Evolutionary conservation across 2,329 filamentous ascomycete genomes (phyloP).

Genomic region (Curvularia sp.): DNA sequence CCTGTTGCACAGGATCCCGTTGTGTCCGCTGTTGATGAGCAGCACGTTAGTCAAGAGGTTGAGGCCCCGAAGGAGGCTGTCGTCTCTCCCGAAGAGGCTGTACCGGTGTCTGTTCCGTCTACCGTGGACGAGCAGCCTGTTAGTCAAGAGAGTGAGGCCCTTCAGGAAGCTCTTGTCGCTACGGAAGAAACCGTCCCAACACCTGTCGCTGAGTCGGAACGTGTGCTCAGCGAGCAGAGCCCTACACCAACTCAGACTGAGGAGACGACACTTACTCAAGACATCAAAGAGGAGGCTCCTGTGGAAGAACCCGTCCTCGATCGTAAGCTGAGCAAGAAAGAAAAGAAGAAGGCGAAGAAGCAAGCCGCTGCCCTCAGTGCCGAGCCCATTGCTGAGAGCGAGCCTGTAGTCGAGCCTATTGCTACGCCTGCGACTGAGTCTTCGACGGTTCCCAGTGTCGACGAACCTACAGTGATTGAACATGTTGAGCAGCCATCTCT

Average conservation of each 20-base stretch:
- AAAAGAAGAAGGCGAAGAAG: conserved; percentile 42
- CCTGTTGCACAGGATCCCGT: too few relatives aligned
- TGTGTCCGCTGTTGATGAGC: too few relatives aligned
- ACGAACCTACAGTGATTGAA: not conserved
- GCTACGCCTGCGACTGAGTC: conserved; percentile 2
- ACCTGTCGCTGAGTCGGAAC: conserved; percentile 9
- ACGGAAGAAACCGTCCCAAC: conserved; percentile 6
- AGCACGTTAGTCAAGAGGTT: too few relatives aligned
- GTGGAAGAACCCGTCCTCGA: conserved; percentile 26
- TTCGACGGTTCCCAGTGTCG: not conserved
- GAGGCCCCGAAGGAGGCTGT: too few relatives aligned
- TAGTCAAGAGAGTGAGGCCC: conserved; percentile 9
- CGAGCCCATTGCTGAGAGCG: conserved; percentile 13
- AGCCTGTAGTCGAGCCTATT: not conserved
- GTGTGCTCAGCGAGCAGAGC: conserved; percentile 6
- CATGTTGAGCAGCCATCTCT: not conserved
- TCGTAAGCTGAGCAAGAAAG: conserved; percentile 46
- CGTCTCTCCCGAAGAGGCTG: too few relatives aligned
- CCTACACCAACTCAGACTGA: not conserved
- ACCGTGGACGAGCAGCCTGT: not conserved
- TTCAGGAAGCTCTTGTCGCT: conserved; percentile 5
- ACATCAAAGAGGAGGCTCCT: conserved; percentile 10
- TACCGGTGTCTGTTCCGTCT: not conserved
- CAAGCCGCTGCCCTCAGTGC: conserved; percentile 23
- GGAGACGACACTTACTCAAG: not conserved